Evolutionary conservation across 139 green algal genomes (phyloP).

Genomic region (Chlamydomonas asymmetrica): DNA sequence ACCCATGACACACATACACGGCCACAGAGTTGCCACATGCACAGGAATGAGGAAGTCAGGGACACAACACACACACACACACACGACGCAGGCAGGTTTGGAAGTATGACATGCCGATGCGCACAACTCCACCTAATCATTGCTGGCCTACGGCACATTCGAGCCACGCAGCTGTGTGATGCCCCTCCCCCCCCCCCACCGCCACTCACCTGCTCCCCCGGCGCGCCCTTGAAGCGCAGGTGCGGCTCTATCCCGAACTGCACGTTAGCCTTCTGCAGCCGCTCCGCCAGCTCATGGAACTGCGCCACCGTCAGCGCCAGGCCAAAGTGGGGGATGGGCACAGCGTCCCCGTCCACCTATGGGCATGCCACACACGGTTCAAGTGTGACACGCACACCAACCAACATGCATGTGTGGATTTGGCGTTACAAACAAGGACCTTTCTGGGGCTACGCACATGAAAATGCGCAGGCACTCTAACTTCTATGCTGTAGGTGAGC

Average conservation of each 20-base stretch:
- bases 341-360: constrained; percentile 76
- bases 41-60: no score
- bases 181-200: neutral
- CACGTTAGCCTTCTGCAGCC: constrained; percentile 44
- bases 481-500: neutral
- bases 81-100: no score
- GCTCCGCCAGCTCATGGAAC: constrained; percentile 76
- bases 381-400: neutral
- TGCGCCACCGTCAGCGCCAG: constrained; percentile 56
- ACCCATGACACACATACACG: no score
- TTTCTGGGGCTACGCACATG: neutral
- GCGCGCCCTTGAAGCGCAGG: constrained; percentile 71
- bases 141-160: no score
- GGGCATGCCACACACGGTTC: neutral
- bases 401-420: no score
- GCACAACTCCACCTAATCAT: neutral
- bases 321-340: constrained; percentile 89
- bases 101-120: neutral
- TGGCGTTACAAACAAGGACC: no score
- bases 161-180: neutral
- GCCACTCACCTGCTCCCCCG: constrained; percentile 50
- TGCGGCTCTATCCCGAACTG: constrained; percentile 82
- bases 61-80: no score
- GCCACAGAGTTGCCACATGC: no score
- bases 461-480: neutral